phyloP scores from a whole-genome alignment of 306 rosid genomes.

The Citrullus amarus region DNA sequence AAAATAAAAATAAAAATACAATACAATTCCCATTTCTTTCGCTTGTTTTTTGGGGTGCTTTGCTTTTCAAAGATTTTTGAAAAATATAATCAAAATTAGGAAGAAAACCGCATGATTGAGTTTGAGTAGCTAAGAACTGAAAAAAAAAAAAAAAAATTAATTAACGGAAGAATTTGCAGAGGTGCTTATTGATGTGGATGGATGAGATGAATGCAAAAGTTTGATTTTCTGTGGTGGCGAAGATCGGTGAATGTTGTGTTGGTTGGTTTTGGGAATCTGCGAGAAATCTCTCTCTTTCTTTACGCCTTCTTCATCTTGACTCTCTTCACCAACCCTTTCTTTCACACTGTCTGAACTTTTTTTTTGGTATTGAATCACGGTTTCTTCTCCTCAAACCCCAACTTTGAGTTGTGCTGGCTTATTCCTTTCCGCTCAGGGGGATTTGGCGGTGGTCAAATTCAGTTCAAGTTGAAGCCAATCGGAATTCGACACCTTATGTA shows the following conservation, averaged over 20 bases:
- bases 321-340: background rate
- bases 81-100: background rate
- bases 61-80: background rate
- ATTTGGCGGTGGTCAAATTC: background rate
- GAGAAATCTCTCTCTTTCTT: conserved; percentile 6
- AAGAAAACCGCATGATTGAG: background rate
- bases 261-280: conserved; percentile 5
- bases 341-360: conserved; percentile 6
- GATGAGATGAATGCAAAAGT: background rate
- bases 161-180: background rate
- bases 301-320: background rate
- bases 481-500: background rate
- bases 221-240: conserved; percentile 7
- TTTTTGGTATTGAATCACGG: conserved; percentile 9
- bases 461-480: background rate
- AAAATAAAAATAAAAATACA: background rate
- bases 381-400: background rate
- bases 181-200: background rate
- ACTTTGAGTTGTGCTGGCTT: conserved; percentile 4
- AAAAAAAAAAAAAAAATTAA: background rate
- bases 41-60: background rate
- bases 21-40: background rate
- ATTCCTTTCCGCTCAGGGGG: background rate
- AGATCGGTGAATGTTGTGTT: background rate
- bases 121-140: background rate